phyloP scores from a whole-genome alignment of 805 yeast species.

The Cyberlindnera misumaiensis region DNA sequence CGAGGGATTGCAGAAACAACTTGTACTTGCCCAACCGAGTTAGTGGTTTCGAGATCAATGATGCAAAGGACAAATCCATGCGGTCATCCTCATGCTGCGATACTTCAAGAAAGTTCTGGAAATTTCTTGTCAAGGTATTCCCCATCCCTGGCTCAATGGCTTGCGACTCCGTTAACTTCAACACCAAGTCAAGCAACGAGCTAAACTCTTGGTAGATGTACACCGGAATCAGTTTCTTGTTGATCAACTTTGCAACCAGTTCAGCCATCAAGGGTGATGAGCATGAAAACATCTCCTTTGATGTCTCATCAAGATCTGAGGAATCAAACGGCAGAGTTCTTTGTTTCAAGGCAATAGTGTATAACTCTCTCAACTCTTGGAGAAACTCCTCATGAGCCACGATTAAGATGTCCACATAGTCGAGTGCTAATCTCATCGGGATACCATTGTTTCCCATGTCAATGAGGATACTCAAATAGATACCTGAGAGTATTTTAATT shows the following conservation, averaged over 20 bases:
- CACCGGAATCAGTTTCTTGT: conserved; percentile 19
- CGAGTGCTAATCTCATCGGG: conserved; percentile 29
- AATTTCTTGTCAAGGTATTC: conserved; percentile 21
- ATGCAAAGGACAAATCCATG: conserved; percentile 45
- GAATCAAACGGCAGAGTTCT: neutral
- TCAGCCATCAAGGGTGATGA: conserved; percentile 22
- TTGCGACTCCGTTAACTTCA: conserved; percentile 26
- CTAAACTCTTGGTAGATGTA: conserved; percentile 31
- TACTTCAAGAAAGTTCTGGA: conserved; percentile 33
- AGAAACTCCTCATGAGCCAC: conserved; percentile 28
- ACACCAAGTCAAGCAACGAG: conserved; percentile 27
- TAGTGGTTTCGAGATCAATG: conserved; percentile 49
- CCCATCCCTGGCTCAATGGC: conserved; percentile 22
- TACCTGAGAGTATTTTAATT: conserved; percentile 34
- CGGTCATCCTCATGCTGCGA: conserved; percentile 30
- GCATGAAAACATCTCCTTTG: conserved; percentile 2
- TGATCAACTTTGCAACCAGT: conserved; percentile 17
- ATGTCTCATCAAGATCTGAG: neutral
- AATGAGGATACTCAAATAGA: conserved; percentile 35
- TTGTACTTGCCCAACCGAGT: conserved; percentile 43
- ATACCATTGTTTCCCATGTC: conserved; percentile 25
- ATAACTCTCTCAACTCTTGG: conserved; percentile 18
- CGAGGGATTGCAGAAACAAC: conserved; percentile 39
- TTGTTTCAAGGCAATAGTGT: conserved; percentile 3
- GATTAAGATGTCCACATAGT: conserved; percentile 26